Conservation (phyloP, 1,139 yeast species). For the Suhomyces panamericanus region DNA sequence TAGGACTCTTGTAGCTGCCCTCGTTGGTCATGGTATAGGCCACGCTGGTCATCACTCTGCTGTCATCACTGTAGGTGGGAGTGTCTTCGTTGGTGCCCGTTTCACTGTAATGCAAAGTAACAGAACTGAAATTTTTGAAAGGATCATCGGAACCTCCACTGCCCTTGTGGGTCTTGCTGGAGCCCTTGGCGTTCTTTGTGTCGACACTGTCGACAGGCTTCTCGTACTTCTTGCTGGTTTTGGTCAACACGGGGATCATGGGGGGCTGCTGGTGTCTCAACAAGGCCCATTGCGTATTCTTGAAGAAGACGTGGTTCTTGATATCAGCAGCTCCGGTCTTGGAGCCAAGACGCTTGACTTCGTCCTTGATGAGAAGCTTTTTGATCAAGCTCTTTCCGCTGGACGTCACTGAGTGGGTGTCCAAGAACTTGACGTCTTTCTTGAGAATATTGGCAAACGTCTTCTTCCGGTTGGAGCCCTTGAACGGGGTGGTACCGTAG, state of each 20-base stretch:
- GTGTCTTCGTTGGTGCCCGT: conserved; percentile 36
- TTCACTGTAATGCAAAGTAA: conserved; percentile 79
- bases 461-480: conserved; percentile 82
- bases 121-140: conserved; percentile 83
- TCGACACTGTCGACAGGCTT: conserved; percentile 30
- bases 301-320: conserved; percentile 86
- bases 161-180: conserved; percentile 9
- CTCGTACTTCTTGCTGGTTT: conserved; percentile 36
- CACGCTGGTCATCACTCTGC: conserved; percentile 61
- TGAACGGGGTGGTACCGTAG: conserved; percentile 93
- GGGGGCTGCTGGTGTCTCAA: conserved; percentile 92
- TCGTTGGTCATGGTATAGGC: conserved; percentile 57
- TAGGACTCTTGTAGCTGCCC: conserved; percentile 25
- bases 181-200: conserved; percentile 12
- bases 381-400: conserved; percentile 76
- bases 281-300: conserved; percentile 91
- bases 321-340: conserved; percentile 93
- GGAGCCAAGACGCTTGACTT: conserved; percentile 82
- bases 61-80: conserved; percentile 44
- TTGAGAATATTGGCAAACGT: conserved; percentile 88
- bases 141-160: conserved; percentile 57
- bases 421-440: conserved; percentile 76
- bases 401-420: conserved; percentile 57
- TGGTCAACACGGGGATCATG: conserved; percentile 83
- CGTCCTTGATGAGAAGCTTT: conserved; percentile 84